These are phyloP conservation scores for Chlamydomonas eustigma DNA, from an alignment of 139 green algal species.

Conservation along the genomic window DNA sequence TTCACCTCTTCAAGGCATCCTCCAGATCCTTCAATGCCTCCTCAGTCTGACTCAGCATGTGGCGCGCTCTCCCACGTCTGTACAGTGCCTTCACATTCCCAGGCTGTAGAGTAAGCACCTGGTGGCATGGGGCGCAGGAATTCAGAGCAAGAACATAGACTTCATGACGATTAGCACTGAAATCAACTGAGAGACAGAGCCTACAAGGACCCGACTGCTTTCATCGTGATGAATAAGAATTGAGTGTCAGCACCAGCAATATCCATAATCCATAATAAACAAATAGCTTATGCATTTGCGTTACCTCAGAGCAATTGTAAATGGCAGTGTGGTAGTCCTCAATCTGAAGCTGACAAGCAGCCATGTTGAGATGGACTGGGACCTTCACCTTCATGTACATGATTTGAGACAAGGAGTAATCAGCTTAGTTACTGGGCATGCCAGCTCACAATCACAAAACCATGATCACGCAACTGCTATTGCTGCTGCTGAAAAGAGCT, in stretches of 20 bases:
- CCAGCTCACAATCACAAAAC: too few species aligned
- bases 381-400: conserved; percentile 21
- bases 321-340: conserved; percentile 52
- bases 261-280: too few species aligned
- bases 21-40: conserved; percentile 57
- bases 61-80: conserved; percentile 53
- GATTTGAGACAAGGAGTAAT: neutral
- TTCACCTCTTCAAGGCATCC: conserved; percentile 26
- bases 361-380: conserved; percentile 58
- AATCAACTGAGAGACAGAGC: too few species aligned
- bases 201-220: too few species aligned
- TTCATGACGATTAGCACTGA: too few species aligned
- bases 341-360: conserved; percentile 58
- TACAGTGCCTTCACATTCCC: conserved; percentile 70
- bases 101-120: conserved; percentile 41
- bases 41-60: conserved; percentile 51
- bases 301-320: conserved; percentile 53
- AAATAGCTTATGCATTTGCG: too few species aligned
- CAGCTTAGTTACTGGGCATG: too few species aligned
- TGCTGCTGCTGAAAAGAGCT: too few species aligned
- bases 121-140: neutral
- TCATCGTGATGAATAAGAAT: too few species aligned
- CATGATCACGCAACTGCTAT: too few species aligned
- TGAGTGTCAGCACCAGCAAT: too few species aligned
- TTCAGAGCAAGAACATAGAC: too few species aligned